These are phyloP conservation scores for Fusarium pseudograminearum DNA, from an alignment of 2,329 filamentous ascomycete genomes.

Conservation along the genomic window DNA sequence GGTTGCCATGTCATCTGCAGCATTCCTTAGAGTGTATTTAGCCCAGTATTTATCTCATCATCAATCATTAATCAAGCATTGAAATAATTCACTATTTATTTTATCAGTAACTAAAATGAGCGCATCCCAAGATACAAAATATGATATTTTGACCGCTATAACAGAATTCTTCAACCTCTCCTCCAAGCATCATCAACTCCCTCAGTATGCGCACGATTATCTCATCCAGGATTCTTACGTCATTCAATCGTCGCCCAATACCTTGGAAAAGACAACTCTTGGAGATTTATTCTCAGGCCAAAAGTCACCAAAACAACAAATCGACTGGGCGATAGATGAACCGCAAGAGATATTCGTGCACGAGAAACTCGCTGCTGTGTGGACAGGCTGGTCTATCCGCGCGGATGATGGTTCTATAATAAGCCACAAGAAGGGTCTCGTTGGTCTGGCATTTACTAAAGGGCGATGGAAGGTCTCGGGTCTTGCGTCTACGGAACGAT, in stretches of 20 bases:
- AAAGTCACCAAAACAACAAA: not conserved
- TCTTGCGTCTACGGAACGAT: slow-evolving; percentile 2
- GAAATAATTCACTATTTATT: not conserved
- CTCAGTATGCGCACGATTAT: not conserved
- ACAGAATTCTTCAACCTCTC: slow-evolving; percentile 10
- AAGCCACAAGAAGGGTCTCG: slow-evolving; percentile 14
- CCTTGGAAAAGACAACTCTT: slow-evolving; percentile 20
- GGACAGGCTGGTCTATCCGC: slow-evolving; percentile 14
- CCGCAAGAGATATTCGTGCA: not conserved
- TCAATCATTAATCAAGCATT: not conserved
- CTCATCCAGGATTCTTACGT: slow-evolving; percentile 26
- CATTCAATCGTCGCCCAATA: slow-evolving; percentile 6
- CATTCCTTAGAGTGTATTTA: not conserved
- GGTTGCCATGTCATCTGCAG: not conserved
- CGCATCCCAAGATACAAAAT: not conserved
- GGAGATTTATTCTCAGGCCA: not conserved
- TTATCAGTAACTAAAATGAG: not conserved
- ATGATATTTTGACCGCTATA: slow-evolving; percentile 5
- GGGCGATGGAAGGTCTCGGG: slow-evolving; percentile 22
- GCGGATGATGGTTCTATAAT: not conserved
- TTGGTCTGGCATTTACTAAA: slow-evolving; percentile 6
- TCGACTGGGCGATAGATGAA: slow-evolving; percentile 18
- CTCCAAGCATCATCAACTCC: not conserved
- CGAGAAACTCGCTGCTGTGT: slow-evolving; percentile 5
- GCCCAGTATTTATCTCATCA: not conserved